Conservation (phyloP, 495 filamentous ascomycete species). For the Penicillium desertorum region DNA sequence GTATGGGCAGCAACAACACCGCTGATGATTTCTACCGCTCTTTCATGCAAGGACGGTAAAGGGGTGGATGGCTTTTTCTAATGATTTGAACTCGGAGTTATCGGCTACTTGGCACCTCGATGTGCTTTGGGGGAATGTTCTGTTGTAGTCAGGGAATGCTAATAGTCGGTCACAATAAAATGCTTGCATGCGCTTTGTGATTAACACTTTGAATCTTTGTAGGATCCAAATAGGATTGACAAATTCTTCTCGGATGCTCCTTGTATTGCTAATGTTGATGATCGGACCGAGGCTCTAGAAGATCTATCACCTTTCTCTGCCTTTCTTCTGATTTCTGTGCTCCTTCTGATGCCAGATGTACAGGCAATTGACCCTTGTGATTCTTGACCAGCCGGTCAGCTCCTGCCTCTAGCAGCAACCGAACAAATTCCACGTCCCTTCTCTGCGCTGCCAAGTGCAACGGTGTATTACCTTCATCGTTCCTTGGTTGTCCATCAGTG, state of each 20-base stretch:
- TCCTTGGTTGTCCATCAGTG: background rate
- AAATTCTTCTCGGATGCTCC: background rate
- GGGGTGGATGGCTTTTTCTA: slow-evolving; percentile 12
- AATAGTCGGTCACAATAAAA: slow-evolving; percentile 14
- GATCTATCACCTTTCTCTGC: background rate
- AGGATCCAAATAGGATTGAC: background rate
- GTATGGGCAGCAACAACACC: slow-evolving; percentile 58
- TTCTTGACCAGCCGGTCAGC: background rate
- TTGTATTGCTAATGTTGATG: background rate
- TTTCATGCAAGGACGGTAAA: slow-evolving; percentile 63
- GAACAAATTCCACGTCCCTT: background rate
- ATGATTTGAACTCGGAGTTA: slow-evolving; percentile 22
- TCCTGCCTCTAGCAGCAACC: slow-evolving; percentile 2
- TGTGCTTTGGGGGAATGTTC: slow-evolving; percentile 20
- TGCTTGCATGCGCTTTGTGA: slow-evolving; percentile 12
- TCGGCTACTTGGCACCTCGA: slow-evolving; percentile 14
- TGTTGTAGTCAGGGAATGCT: slow-evolving; percentile 14
- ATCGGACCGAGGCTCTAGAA: background rate
- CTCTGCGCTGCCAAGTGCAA: slow-evolving; percentile 1
- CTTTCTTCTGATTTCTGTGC: background rate
- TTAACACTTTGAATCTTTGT: background rate
- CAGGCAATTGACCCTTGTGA: background rate
- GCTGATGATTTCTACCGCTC: slow-evolving; percentile 82
- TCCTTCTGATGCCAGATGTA: background rate
- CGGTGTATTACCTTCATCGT: slow-evolving; percentile 1